These are phyloP conservation scores for Monosporascus sp. DNA, from an alignment of 2,329 filamentous ascomycete species.

Conservation along the genomic window DNA sequence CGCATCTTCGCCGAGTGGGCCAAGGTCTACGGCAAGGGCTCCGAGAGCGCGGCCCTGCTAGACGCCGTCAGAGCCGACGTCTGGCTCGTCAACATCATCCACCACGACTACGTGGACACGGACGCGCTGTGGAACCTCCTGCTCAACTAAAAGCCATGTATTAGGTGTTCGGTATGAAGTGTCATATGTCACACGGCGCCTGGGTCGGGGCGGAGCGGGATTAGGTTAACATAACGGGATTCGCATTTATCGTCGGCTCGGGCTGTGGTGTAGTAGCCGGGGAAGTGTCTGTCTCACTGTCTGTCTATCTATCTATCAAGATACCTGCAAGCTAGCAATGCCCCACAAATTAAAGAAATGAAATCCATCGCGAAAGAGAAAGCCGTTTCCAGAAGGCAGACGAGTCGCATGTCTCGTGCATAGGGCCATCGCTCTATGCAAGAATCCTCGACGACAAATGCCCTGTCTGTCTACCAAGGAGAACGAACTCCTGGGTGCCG, in stretches of 20 bases:
- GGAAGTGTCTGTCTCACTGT: neutral
- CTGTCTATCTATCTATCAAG: slow-evolving; percentile 3
- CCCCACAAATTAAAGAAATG: neutral
- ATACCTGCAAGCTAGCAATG: neutral
- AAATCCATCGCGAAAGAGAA: neutral
- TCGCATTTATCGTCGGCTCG: too few species aligned
- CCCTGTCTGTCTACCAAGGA: too few species aligned
- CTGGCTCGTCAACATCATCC: slow-evolving; percentile 89
- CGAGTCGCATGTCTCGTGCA: neutral
- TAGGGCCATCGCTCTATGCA: too few species aligned
- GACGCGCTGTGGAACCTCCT: slow-evolving; percentile 70
- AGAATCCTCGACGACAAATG: too few species aligned
- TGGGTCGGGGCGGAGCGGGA: too few species aligned
- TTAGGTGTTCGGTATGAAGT: neutral
- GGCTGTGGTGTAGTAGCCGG: neutral
- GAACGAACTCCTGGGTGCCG: too few species aligned
- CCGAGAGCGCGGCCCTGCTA: slow-evolving; percentile 66
- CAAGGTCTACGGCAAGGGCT: slow-evolving; percentile 73
- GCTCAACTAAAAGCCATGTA: slow-evolving; percentile 25
- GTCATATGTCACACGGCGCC: too few species aligned
- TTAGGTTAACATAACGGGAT: too few species aligned
- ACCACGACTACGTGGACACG: slow-evolving; percentile 68
- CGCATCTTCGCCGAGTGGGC: slow-evolving; percentile 94
- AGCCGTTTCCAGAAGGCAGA: neutral
- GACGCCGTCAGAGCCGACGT: slow-evolving; percentile 61